These are phyloP conservation scores for Epichloe typhina DNA, from an alignment of 2,329 filamentous ascomycete genomes.

Conservation along the genomic window DNA sequence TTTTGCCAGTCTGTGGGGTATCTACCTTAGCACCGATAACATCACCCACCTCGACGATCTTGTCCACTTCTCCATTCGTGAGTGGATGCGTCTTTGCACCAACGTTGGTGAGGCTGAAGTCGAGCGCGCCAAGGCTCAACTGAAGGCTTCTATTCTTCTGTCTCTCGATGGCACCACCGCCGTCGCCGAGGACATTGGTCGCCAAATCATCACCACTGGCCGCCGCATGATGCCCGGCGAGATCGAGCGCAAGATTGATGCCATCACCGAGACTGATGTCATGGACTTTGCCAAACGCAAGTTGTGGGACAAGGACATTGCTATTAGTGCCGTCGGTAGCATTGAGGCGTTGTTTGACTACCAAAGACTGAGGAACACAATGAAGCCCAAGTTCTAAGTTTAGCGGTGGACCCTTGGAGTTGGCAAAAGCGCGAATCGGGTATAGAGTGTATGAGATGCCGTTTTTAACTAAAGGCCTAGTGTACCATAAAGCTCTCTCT, in stretches of 20 bases:
- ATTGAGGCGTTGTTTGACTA: constrained; percentile 81
- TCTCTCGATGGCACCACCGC: constrained; percentile 96
- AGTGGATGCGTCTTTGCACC: constrained; percentile 91
- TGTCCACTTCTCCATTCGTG: constrained; percentile 93
- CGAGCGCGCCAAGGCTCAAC: constrained; percentile 96
- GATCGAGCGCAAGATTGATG: constrained; percentile 83
- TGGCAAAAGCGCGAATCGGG: constrained; percentile 27
- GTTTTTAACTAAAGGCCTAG: constrained; percentile 32
- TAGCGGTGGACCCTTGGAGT: constrained; percentile 15
- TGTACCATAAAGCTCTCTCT: constrained; percentile 38
- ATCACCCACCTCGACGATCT: constrained; percentile 82
- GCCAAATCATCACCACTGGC: constrained; percentile 95
- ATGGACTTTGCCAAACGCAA: constrained; percentile 93
- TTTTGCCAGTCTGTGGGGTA: constrained; percentile 78
- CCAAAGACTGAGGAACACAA: constrained; percentile 66
- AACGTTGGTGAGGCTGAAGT: constrained; percentile 82
- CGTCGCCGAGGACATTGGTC: constrained; percentile 94
- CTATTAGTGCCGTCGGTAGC: constrained; percentile 81
- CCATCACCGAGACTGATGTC: constrained; percentile 88
- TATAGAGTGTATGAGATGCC: constrained; percentile 46
- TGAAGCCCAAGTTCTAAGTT: constrained; percentile 62
- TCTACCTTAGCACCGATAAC: constrained; percentile 93
- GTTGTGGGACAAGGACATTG: constrained; percentile 95
- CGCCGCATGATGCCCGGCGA: constrained; percentile 82
- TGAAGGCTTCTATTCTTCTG: constrained; percentile 95